A percentile compares a stretch with the other conserved stretches of the same genome.
Conservation (phyloP, 805 yeast species). For the Spathaspora sp. region DNA sequence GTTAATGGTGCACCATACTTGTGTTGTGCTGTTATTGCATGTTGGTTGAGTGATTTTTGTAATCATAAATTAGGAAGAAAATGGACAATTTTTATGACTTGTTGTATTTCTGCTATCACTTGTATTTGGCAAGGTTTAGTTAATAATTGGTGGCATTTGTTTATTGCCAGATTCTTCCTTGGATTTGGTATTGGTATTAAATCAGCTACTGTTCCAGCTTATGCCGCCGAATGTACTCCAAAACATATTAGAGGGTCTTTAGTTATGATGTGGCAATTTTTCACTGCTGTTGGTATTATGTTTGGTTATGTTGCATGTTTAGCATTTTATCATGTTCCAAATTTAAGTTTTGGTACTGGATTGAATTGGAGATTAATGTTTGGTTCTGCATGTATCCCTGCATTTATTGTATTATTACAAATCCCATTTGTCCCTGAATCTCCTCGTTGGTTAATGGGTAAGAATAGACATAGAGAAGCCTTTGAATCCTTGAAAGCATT, state of each 20-base stretch:
- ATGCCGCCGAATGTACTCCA: slow-evolving; percentile 61
- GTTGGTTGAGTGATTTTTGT: slow-evolving; percentile 57
- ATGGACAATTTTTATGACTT: slow-evolving; percentile 58
- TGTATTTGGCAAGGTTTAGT: slow-evolving; percentile 70
- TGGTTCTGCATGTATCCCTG: slow-evolving; percentile 61
- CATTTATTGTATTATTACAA: slow-evolving; percentile 45
- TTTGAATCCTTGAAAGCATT: slow-evolving; percentile 45
- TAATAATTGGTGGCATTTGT: slow-evolving; percentile 56
- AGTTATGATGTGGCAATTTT: slow-evolving; percentile 70
- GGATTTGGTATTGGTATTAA: slow-evolving; percentile 53
- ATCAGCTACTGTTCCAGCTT: slow-evolving; percentile 66
- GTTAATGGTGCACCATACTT: slow-evolving; percentile 66
- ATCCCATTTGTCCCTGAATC: slow-evolving; percentile 64
- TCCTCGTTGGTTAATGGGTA: slow-evolving; percentile 65
- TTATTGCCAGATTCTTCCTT: slow-evolving; percentile 51
- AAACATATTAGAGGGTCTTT: slow-evolving; percentile 59
- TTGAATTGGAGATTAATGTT: slow-evolving; percentile 61
- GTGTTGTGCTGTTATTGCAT: slow-evolving; percentile 52
- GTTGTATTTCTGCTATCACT: slow-evolving; percentile 54
- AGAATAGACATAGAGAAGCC: slow-evolving; percentile 47
- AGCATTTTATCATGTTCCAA: slow-evolving; percentile 55
- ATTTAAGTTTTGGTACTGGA: slow-evolving; percentile 41
- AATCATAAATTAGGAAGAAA: slow-evolving; percentile 55
- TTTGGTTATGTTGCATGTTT: slow-evolving; percentile 59
- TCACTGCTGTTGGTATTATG: slow-evolving; percentile 73